These are phyloP conservation scores for Cladosporium sp. DNA, from an alignment of 2,329 filamentous ascomycete genomes.

Conservation along the genomic window DNA sequence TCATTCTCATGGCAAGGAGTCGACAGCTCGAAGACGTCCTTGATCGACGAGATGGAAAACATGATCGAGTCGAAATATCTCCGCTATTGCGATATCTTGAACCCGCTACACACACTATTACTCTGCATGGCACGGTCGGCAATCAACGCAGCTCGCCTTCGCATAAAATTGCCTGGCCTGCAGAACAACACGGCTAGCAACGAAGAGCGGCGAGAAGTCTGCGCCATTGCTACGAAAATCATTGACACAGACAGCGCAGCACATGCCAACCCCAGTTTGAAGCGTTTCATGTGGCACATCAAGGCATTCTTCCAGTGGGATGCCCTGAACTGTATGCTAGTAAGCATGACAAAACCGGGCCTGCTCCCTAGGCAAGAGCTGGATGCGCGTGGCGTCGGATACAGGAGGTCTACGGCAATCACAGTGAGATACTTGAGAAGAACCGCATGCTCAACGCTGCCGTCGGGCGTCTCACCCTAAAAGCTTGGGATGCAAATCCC, in stretches of 20 bases:
- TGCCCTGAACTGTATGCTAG: conserved; percentile 34
- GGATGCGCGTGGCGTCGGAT: conserved; percentile 44
- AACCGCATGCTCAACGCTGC: conserved; percentile 41
- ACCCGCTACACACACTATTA: conserved; percentile 42
- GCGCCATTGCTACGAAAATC: conserved; percentile 38
- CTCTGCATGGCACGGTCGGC: conserved; percentile 42
- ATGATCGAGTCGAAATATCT: conserved; percentile 41
- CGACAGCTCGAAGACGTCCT: conserved; percentile 3
- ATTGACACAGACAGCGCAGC: conserved; percentile 39
- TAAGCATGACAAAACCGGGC: conserved; percentile 27
- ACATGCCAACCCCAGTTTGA: conserved; percentile 36
- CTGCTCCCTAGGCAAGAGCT: conserved; percentile 23
- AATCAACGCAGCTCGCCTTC: conserved; percentile 40
- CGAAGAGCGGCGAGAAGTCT: conserved; percentile 35
- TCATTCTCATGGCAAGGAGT: not conserved
- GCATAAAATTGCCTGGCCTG: conserved; percentile 43
- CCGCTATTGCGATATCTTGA: conserved; percentile 42
- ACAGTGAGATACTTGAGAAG: conserved; percentile 37
- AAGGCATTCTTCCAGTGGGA: conserved; percentile 48
- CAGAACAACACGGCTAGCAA: conserved; percentile 27
- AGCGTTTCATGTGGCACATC: conserved; percentile 50
- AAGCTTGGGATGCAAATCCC: conserved; percentile 39
- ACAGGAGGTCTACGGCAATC: conserved; percentile 40
- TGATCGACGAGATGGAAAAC: conserved; percentile 39
- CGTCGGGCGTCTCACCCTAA: conserved; percentile 39